Percentiles rank a stretch among this genome's conserved stretches.
These are phyloP conservation scores for Phytophthora macrochlamydospora DNA, from an alignment of 352 stramenopile species.

Conservation along the genomic window DNA sequence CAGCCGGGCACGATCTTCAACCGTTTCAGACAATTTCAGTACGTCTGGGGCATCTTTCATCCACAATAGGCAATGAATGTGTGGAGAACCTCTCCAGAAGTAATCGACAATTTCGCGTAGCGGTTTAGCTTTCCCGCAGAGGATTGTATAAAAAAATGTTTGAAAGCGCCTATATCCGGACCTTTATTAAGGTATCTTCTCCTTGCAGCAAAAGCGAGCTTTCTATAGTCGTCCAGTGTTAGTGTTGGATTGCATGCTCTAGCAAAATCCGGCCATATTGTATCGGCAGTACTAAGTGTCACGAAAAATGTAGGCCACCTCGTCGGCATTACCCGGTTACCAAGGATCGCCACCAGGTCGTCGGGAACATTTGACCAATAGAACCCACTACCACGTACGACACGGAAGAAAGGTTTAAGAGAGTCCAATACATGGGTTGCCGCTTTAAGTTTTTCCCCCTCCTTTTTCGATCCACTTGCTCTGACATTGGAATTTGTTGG, in stretches of 20 bases:
- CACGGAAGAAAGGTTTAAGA: constrained; percentile 21
- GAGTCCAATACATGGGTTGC: background rate
- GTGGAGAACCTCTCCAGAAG: constrained; percentile 25
- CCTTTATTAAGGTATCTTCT: constrained; percentile 12
- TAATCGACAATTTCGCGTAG: constrained; percentile 15
- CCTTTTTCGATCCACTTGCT: background rate
- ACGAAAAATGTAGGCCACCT: background rate
- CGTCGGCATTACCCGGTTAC: constrained; percentile 3
- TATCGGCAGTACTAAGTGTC: background rate
- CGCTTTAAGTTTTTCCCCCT: background rate
- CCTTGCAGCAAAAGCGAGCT: background rate
- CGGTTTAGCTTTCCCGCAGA: background rate
- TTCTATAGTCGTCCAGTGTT: background rate
- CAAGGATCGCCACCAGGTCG: constrained; percentile 18
- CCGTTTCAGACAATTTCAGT: constrained; percentile 2
- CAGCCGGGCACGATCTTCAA: background rate
- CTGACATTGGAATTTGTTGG: background rate
- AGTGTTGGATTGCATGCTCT: background rate
- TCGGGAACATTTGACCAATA: constrained; percentile 21
- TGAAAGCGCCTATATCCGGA: constrained; percentile 20
- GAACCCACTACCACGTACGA: constrained; percentile 10
- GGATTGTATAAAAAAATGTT: constrained; percentile 10
- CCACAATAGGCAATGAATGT: constrained; percentile 22
- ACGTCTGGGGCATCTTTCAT: constrained; percentile 15
- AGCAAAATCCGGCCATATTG: background rate